Conservation (phyloP, 805 yeast species). For the Metschnikowia reukaufii region DNA sequence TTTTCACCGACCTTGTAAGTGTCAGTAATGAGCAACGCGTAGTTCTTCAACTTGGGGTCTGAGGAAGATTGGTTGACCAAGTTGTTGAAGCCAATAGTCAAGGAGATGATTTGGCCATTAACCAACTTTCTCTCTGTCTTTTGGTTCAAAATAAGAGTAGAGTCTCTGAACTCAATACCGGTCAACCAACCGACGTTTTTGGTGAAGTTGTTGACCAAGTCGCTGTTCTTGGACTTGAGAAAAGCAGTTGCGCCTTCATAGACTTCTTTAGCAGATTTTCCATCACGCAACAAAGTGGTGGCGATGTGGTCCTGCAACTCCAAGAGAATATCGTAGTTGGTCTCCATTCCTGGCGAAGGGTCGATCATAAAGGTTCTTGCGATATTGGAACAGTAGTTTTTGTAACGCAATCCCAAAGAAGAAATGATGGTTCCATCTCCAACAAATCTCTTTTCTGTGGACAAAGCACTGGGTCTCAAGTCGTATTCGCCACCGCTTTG, state of each 20-base stretch:
- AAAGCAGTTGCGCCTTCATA: slow-evolving; percentile 62
- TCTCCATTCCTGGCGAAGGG: slow-evolving; percentile 77
- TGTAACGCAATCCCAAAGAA: slow-evolving; percentile 83
- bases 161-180: slow-evolving; percentile 87
- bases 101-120: slow-evolving; percentile 71
- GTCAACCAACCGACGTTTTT: slow-evolving; percentile 85
- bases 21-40: slow-evolving; percentile 76
- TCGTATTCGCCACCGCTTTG: slow-evolving; percentile 88
- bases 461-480: slow-evolving; percentile 77
- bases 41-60: slow-evolving; percentile 53
- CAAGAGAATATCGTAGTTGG: slow-evolving; percentile 74
- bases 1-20: slow-evolving; percentile 68
- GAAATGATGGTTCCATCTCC: slow-evolving; percentile 78
- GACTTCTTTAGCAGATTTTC: slow-evolving; percentile 63
- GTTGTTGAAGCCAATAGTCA: slow-evolving; percentile 75
- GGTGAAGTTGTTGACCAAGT: slow-evolving; percentile 60
- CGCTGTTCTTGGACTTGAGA: slow-evolving; percentile 61
- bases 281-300: slow-evolving; percentile 56
- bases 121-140: slow-evolving; percentile 67
- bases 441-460: slow-evolving; percentile 60
- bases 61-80: slow-evolving; percentile 48
- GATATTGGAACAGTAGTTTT: slow-evolving; percentile 82
- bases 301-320: slow-evolving; percentile 68
- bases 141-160: slow-evolving; percentile 66
- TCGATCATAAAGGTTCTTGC: slow-evolving; percentile 88